Evolutionary conservation across 2,329 filamentous ascomycete genomes (phyloP), one percentile per base, ranked within the genome.

Genomic region (Aureobasidium namibiae): DNA sequence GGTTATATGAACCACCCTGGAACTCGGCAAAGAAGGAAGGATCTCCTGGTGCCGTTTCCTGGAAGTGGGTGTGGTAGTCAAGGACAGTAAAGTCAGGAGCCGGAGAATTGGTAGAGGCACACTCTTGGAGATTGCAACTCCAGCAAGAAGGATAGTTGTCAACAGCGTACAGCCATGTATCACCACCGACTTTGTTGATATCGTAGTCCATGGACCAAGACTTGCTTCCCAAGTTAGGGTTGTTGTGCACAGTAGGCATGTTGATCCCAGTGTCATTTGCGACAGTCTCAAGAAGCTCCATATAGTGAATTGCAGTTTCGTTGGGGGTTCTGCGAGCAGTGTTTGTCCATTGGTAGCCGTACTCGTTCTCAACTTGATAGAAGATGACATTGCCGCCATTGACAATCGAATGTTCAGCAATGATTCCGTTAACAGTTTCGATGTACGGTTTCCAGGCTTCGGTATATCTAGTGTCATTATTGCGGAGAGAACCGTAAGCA

Each of bases 51-150:
- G 72, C 69, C n/a, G 63, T 64, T 31, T 66, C 63, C 42, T 64
- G 64, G 44, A 75, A 73, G 58, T 74, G 73, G 39, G 73, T 67
- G 65, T 80, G 79, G 62, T 78, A 75, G 54, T 78, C 72, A 38
- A 77, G 68, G 1, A 75, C 74, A 64, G 74, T 75, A 66, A 83
- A 85, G 2, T 82, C 76, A 1, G 82, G 77, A 21, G 82, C 82
- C 42, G 75, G 74, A 49, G 77, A 76, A 63, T 86, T 85, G 0
- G 80, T 82, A 1, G 80, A 78, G 1, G 78, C 81, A 65, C 84
- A 86, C 60, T 84, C 82, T 31, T 76, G 78, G 9, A 85, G 70
- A 59, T 86, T 82, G 67, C 84, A 87, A 56, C 80, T 83, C 82
- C 82, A 86, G 72, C 83, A 86, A 0, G 48, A 56, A 1, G 76